Evolutionary conservation across 495 filamentous ascomycete genomes (phyloP), one percentile per base, ranked within the genome.

Genomic region (Lasiosphaeriaceae sp.): DNA sequence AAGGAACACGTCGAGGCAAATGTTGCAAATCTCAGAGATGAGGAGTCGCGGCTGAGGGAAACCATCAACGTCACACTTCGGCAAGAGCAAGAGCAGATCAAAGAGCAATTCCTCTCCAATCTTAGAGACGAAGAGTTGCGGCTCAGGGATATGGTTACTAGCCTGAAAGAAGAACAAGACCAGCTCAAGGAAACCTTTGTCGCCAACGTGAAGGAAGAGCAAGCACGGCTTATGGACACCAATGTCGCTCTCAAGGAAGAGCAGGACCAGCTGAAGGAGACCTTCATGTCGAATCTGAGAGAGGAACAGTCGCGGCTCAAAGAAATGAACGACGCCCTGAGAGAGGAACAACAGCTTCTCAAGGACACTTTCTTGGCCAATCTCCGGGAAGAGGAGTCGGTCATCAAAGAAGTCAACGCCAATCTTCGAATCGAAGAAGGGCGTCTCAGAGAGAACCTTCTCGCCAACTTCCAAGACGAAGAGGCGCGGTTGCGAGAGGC

Each of bases 1-100:
- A 90, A 86, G 65, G 86, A 93, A 50, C 80, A 86, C 51, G 81
- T 95, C 3, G 90, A 96, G 64, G 76, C 80, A 12, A 85, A 87
- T 47, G 80, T 96, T 47, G 79, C 85, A 9, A 80, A 73, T 21
- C 76, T 77, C 22, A 56, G 60, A 19, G 71, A 71, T 9, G 77
- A 79, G 63, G 74, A 78, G 52, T 57, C 68, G 0, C 66, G 71
- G 24, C 53, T 77, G 3, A 72, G 70, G 23, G 70, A 75, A 41
- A 66, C 50, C 58, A 78, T 74, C 29, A 56, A 58, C 1, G 56
- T 71, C 11, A 71, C 72, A 3, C 70, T 90, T 16, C 80, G 81
- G 41, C 60, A 77, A 7, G 89, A 92, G 67, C 67, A 70, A 34
- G 59, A 56, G 50, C 55, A 63, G 55, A 52, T 70, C 14, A 68